Percentiles rank a stretch among this genome's conserved stretches.
Evolutionary conservation across 495 filamentous ascomycete species (phyloP).

Genomic region (Darksidea phi): DNA sequence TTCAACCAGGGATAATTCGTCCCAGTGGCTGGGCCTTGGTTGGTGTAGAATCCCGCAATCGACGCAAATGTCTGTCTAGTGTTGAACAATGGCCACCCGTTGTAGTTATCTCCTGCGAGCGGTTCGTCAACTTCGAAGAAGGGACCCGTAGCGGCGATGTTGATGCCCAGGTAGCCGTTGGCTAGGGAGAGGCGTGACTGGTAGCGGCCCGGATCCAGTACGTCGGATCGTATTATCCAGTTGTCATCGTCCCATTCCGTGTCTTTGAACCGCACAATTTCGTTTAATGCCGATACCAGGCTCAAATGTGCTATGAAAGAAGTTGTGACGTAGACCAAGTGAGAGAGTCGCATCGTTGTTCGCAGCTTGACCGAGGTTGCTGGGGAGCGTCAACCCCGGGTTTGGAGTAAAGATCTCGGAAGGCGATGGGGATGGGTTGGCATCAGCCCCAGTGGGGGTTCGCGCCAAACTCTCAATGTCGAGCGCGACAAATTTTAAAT

Average conservation of each 20-base stretch:
- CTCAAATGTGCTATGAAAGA: not conserved
- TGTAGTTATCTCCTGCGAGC: conserved; percentile 47
- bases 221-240: conserved; percentile 59
- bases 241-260: conserved; percentile 62
- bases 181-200: conserved; percentile 63
- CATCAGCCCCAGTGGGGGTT: too few relatives aligned
- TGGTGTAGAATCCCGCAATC: conserved; percentile 70
- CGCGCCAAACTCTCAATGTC: too few relatives aligned
- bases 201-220: conserved; percentile 59
- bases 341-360: too few relatives aligned
- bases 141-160: conserved; percentile 61
- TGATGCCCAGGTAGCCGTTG: conserved; percentile 56
- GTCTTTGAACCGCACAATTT: conserved; percentile 32
- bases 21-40: conserved; percentile 59
- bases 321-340: too few relatives aligned
- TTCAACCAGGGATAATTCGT: conserved; percentile 72
- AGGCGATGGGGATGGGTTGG: too few relatives aligned
- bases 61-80: conserved; percentile 69
- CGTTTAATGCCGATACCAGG: conserved; percentile 12
- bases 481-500: too few relatives aligned
- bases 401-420: too few relatives aligned
- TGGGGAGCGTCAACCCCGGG: too few relatives aligned
- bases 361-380: too few relatives aligned
- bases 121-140: conserved; percentile 64
- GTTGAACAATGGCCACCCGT: conserved; percentile 73